Percentiles rank a stretch among this genome's conserved stretches.
Evolutionary conservation across 1,284 basidiomycete species (phyloP).

Genomic region (Papiliotrema nemorosa): DNA sequence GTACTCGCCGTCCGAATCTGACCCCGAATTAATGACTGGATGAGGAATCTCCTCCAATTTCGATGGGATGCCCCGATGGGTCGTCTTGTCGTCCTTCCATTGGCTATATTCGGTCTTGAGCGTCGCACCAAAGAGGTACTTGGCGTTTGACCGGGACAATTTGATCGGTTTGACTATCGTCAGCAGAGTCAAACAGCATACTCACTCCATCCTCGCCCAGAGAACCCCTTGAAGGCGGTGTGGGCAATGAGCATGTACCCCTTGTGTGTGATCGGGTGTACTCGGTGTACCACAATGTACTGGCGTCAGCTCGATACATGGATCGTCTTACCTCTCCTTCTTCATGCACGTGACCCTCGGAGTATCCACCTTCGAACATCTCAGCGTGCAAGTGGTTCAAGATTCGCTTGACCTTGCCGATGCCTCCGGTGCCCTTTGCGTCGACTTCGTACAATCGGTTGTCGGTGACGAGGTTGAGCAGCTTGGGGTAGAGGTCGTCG

Average conservation of each 20-base stretch:
- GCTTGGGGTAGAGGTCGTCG: constrained; percentile 90
- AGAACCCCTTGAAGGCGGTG: constrained; percentile 80
- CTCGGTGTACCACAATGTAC: constrained; percentile 88
- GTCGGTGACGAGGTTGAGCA: constrained; percentile 80
- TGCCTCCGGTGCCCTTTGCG: constrained; percentile 53
- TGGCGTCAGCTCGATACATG: constrained; percentile 37
- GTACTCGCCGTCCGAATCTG: constrained; percentile 65
- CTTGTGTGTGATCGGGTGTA: constrained; percentile 83
- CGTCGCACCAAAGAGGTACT: constrained; percentile 73
- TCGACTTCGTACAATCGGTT: constrained; percentile 69
- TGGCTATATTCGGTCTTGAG: constrained; percentile 67
- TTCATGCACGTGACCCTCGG: constrained; percentile 91
- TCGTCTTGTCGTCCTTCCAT: constrained; percentile 56
- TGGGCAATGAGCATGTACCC: constrained; percentile 88
- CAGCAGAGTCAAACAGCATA: constrained; percentile 2
- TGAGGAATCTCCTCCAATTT: constrained; percentile 65
- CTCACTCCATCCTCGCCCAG: constrained; percentile 72
- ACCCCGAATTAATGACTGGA: constrained; percentile 46
- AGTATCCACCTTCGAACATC: constrained; percentile 75
- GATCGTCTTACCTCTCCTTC: constrained; percentile 73
- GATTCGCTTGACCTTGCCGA: constrained; percentile 74
- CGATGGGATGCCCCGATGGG: constrained; percentile 69
- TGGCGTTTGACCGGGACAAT: constrained; percentile 70
- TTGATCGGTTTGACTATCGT: constrained; percentile 71
- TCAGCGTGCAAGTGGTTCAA: constrained; percentile 83